These are phyloP conservation scores for Ceratobasidium sp. DNA, from an alignment of 1,284 basidiomycete genomes.

Conservation along the genomic window DNA sequence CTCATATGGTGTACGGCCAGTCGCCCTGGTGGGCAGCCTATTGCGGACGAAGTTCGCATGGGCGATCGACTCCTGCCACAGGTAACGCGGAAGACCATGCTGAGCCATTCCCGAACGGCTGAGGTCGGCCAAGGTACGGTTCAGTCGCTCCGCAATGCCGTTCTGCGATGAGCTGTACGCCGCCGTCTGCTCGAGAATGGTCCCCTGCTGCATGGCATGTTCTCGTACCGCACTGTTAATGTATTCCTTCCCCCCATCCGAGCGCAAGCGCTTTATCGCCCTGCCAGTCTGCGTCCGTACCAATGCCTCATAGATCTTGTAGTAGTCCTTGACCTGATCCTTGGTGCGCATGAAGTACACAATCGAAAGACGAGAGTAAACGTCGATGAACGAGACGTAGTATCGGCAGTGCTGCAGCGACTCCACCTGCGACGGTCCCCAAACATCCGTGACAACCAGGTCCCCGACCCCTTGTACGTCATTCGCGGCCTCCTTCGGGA, in stretches of 20 bases:
- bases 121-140: conserved; percentile 20
- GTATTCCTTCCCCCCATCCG: background rate
- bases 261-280: background rate
- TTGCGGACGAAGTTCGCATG: background rate
- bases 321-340: conserved; percentile 45
- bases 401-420: background rate
- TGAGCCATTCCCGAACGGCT: conserved; percentile 13
- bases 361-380: conserved; percentile 42
- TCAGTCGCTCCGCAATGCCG: conserved; percentile 37
- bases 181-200: conserved; percentile 30
- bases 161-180: conserved; percentile 31
- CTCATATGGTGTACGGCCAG: conserved; percentile 28
- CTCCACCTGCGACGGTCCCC: background rate
- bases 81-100: background rate
- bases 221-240: background rate
- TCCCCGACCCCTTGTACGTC: background rate
- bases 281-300: background rate
- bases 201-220: conserved; percentile 1
- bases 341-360: conserved; percentile 46
- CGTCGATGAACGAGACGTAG: background rate
- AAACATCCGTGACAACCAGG: conserved; percentile 45
- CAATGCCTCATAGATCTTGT: conserved; percentile 48
- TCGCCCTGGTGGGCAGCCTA: background rate
- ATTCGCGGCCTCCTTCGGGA: background rate
- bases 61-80: conserved; percentile 35